phyloP scores from a whole-genome alignment of 106 monocot genomes.

The Alisma plantagoaquatica region DNA sequence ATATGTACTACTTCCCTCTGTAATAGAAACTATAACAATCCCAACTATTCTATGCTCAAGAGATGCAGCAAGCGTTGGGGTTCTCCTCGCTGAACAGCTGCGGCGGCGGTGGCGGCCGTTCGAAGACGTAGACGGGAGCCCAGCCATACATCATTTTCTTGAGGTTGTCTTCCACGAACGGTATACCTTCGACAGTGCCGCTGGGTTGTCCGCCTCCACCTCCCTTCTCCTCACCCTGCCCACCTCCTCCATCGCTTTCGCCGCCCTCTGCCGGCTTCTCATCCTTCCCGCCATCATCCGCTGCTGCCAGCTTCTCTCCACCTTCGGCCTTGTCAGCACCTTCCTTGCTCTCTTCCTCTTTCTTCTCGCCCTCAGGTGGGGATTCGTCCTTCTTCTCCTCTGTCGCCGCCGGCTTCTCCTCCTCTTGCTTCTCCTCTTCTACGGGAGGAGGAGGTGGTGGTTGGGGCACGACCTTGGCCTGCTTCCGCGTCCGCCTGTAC shows the following conservation, averaged over 20 bases:
- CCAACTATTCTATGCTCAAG: too few species aligned
- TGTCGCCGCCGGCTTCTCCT: constrained; percentile 11
- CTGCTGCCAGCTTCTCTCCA: constrained; percentile 4
- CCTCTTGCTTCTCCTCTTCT: constrained; percentile 9
- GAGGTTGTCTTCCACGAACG: constrained; percentile 25
- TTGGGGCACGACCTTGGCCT: constrained; percentile 55
- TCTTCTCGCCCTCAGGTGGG: constrained; percentile 14
- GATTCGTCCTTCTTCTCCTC: constrained; percentile 16
- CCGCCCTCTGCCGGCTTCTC: constrained; percentile 9
- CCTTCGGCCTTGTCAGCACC: constrained; percentile 11
- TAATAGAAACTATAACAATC: too few species aligned
- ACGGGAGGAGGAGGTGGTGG: constrained; percentile 9
- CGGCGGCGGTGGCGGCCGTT: constrained; percentile 52
- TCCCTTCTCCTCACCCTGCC: constrained; percentile 10
- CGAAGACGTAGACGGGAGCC: constrained; percentile 37
- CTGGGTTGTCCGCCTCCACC: not conserved
- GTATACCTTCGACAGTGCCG: not conserved
- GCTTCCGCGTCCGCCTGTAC: constrained; percentile 56
- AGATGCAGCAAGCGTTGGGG: constrained; percentile 87
- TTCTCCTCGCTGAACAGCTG: constrained; percentile 97
- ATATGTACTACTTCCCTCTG: too few species aligned
- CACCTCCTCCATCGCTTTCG: constrained; percentile 1
- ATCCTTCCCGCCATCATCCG: constrained; percentile 4
- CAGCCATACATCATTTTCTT: constrained; percentile 59
- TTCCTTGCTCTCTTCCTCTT: constrained; percentile 15